These are phyloP conservation scores for Allium fistulosum DNA, from an alignment of 106 monocot genomes.

Conservation along the genomic window DNA sequence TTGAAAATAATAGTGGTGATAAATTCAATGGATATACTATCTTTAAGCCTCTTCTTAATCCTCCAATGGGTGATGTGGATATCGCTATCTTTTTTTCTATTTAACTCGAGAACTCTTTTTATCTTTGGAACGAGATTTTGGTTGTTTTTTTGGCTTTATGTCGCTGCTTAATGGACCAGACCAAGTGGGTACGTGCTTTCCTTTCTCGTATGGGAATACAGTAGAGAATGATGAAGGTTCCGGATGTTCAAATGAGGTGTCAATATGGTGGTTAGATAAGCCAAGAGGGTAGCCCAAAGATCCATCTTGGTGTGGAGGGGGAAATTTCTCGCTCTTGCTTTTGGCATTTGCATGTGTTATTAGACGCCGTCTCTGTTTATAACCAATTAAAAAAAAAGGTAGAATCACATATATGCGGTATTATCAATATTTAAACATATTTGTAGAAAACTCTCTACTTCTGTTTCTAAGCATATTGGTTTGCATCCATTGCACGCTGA, in stretches of 20 bases:
- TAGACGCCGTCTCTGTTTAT: slow-evolving; percentile 47
- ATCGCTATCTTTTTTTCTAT: slow-evolving; percentile 6
- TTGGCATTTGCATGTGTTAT: slow-evolving; percentile 84
- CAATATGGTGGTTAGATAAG: slow-evolving; percentile 47
- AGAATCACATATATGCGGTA: too few relatives aligned
- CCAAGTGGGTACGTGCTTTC: slow-evolving; percentile 47
- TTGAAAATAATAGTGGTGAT: too few relatives aligned
- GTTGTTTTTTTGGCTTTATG: slow-evolving; percentile 44
- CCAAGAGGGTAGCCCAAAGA: slow-evolving; percentile 70
- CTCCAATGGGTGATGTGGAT: neutral
- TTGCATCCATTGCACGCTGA: too few relatives aligned
- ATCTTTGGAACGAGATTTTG: slow-evolving; percentile 7
- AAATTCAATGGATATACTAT: neutral
- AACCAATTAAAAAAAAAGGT: neutral
- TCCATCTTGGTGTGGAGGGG: slow-evolving; percentile 91
- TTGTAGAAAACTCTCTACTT: neutral
- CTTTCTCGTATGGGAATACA: slow-evolving; percentile 58
- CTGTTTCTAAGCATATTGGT: neutral
- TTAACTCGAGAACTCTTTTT: slow-evolving; percentile 7
- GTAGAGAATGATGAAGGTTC: slow-evolving; percentile 54
- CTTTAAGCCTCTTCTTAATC: too few relatives aligned
- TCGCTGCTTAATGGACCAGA: slow-evolving; percentile 65
- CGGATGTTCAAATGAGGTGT: slow-evolving; percentile 39
- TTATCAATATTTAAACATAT: too few relatives aligned
- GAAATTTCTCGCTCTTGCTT: slow-evolving; percentile 97